Evolutionary conservation across 345 rosid species (phyloP).

Genomic region (Eucalyptus albens): DNA sequence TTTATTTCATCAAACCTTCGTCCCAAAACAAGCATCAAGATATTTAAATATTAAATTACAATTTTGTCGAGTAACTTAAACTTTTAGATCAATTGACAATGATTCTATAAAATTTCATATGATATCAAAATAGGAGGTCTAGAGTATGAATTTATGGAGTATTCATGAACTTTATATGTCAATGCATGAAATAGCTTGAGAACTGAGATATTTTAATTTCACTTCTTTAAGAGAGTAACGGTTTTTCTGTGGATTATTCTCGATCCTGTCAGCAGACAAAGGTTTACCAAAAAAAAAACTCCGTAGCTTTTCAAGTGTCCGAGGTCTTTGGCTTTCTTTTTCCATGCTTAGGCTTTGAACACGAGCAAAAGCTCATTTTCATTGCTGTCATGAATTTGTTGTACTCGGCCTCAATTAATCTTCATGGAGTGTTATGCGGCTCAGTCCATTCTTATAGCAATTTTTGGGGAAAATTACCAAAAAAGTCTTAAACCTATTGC

Average conservation of each 20-base stretch:
- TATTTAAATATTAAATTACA: too few relatives aligned
- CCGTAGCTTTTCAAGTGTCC: too few relatives aligned
- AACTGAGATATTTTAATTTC: neutral
- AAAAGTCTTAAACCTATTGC: too few relatives aligned
- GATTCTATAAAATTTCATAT: too few relatives aligned
- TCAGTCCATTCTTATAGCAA: neutral
- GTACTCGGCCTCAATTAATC: neutral
- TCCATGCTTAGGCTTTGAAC: too few relatives aligned
- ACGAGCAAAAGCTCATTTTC: too few relatives aligned
- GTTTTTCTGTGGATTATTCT: neutral
- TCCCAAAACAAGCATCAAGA: too few relatives aligned
- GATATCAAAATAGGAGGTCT: fast-evolving
- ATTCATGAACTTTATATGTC: neutral
- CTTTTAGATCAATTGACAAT: fast-evolving
- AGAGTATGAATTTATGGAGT: fast-evolving
- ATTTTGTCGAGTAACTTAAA: fast-evolving
- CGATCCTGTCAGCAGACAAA: fast-evolving
- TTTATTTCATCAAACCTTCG: too few relatives aligned
- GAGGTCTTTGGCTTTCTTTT: too few relatives aligned
- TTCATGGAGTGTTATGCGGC: neutral
- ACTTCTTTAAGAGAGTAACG: neutral
- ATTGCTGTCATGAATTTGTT: neutral
- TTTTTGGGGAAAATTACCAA: too few relatives aligned
- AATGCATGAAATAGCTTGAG: fast-evolving
- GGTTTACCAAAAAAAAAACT: too few relatives aligned